These are phyloP conservation scores for Malania oleifera DNA, from an alignment of 164 flowering plant genomes.

Conservation along the genomic window DNA sequence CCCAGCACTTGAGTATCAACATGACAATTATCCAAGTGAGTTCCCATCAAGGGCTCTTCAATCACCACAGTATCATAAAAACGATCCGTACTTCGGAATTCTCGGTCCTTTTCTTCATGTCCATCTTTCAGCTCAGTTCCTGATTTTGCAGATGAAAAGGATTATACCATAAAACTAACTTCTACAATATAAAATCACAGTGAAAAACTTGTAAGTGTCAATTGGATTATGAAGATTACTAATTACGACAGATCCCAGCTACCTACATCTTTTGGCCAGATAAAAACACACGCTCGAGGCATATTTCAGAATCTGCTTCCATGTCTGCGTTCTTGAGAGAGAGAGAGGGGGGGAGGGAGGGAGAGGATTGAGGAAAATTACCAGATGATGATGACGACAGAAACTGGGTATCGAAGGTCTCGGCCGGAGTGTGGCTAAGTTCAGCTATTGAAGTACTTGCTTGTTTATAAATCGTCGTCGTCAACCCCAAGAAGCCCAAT, in stretches of 20 bases:
- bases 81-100: background rate
- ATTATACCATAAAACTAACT: too few relatives aligned
- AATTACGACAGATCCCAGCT: too few relatives aligned
- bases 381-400: background rate
- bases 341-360: background rate
- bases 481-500: too few relatives aligned
- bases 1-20: background rate
- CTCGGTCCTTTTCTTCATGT: background rate
- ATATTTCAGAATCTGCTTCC: background rate
- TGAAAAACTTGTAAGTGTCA: too few relatives aligned
- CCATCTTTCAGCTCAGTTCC: background rate
- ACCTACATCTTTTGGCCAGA: too few relatives aligned
- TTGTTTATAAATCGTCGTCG: background rate
- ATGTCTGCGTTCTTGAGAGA: background rate
- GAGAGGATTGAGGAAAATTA: background rate
- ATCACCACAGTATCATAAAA: background rate
- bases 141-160: too few relatives aligned
- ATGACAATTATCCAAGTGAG: background rate
- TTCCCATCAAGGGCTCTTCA: background rate
- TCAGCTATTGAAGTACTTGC: background rate
- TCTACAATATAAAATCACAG: too few relatives aligned
- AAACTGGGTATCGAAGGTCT: background rate
- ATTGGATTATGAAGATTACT: too few relatives aligned
- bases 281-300: too few relatives aligned
- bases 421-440: background rate